Percentiles rank a stretch among this genome's conserved stretches.
Conservation (phyloP, 768 basidiomycete genomes). For the Boletus rufocinnamomeus region DNA sequence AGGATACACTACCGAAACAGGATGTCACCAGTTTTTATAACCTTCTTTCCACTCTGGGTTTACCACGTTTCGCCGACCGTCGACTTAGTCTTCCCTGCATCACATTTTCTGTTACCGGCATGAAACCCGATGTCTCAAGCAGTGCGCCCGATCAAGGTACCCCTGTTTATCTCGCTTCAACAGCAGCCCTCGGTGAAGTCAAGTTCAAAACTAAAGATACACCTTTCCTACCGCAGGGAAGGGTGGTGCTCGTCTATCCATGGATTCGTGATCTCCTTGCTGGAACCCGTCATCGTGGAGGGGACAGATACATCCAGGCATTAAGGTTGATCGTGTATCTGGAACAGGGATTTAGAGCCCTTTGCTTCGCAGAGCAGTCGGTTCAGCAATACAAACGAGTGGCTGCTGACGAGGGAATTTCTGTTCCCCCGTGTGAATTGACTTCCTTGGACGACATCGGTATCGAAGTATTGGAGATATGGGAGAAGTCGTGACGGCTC, state of each 20-base stretch:
- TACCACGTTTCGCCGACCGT: too few relatives aligned
- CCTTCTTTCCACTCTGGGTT: not conserved
- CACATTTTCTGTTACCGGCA: slow-evolving; percentile 4
- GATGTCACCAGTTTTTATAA: too few relatives aligned
- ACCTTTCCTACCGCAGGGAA: not conserved
- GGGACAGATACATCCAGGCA: too few relatives aligned
- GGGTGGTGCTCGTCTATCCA: slow-evolving; percentile 11
- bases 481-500: slow-evolving; percentile 1
- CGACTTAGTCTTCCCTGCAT: slow-evolving; percentile 21
- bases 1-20: too few relatives aligned
- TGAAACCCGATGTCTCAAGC: not conserved
- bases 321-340: too few relatives aligned
- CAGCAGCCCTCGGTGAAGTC: slow-evolving; percentile 7
- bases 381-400: slow-evolving; percentile 26
- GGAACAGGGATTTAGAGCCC: too few relatives aligned
- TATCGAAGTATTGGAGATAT: slow-evolving; percentile 5
- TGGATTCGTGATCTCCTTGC: slow-evolving; percentile 12
- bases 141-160: not conserved
- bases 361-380: too few relatives aligned
- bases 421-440: not conserved
- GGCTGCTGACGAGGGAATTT: slow-evolving; percentile 2
- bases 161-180: too few relatives aligned
- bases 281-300: not conserved
- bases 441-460: slow-evolving; percentile 1
- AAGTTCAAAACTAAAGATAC: not conserved